Evolutionary conservation across 257 asterid genomes (phyloP), one percentile per base, ranked within the genome.

Genomic region (Solanum piurae): DNA sequence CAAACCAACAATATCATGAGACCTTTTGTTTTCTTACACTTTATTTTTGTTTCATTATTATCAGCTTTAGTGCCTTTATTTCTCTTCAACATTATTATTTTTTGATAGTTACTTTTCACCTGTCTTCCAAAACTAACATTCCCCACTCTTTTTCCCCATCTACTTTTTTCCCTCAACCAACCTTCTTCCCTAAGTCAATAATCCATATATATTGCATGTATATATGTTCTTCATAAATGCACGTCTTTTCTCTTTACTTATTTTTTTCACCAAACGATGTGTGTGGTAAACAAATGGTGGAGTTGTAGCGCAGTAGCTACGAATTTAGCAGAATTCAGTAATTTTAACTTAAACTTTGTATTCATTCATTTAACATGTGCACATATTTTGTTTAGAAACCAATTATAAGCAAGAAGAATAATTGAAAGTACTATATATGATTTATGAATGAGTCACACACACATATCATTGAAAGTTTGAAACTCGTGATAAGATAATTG

Each of bases 31-130:
- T 44, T 86, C 83, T 42, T 37, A 75, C 76, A n/a, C 79, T 62
- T 87, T 31, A 34, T 87, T 87, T 77, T 79, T 34, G 77, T 82
- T 64, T 76, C 16, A 58, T 75, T 64, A 77, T 66, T 87, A 58
- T 60, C 82, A 64, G 13, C 79, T 68, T 58, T 76, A 76, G 69
- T 49, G 34, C 87, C 27, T 44, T 49, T 34, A 36, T 72, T 76
- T 34, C 87, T 49, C 55, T 42, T 62, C 86, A 42, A 25, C 76
- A 60, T 85, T 68, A 55, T 84, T 55, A 74, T 85, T 74, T 37
- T 86, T 64, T 87, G 91, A 87, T 83, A 13, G 89, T 86, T 72
- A 87, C 91, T 74, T 89, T 87, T 83, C 74, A 89, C 80, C 86
- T 80, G 86, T 80, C 89, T 34, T 60, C 88, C 84, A 83, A 76